Conservation (phyloP, 1,284 basidiomycete species). For the Inonotus hispidus region DNA sequence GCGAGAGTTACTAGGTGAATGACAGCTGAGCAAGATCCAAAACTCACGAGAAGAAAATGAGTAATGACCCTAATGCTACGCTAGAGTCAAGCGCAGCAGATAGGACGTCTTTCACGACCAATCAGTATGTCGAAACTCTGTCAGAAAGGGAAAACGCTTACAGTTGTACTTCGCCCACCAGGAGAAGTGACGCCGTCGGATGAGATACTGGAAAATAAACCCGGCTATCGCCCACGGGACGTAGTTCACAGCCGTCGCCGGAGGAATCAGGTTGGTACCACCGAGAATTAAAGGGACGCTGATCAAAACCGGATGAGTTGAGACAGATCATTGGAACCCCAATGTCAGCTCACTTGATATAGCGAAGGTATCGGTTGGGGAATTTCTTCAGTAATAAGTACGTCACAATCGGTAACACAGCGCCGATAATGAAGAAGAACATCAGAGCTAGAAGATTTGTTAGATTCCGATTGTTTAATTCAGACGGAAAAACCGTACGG, state of each 20-base stretch:
- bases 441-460: conserved; percentile 37
- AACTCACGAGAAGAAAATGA: conserved; percentile 46
- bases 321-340: conserved; percentile 4
- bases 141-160: conserved; percentile 23
- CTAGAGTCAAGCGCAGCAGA: conserved; percentile 49
- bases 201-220: conserved; percentile 52
- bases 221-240: conserved; percentile 52
- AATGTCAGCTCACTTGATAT: conserved; percentile 24
- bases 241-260: conserved; percentile 53
- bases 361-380: conserved; percentile 28
- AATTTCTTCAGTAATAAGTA: conserved; percentile 25
- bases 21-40: background rate
- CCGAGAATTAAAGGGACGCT: conserved; percentile 27
- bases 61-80: conserved; percentile 40
- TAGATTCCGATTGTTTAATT: background rate
- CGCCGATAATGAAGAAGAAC: conserved; percentile 54
- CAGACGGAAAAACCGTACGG: conserved; percentile 1
- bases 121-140: background rate
- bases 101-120: conserved; percentile 36
- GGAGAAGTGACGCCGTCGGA: conserved; percentile 41
- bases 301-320: conserved; percentile 21
- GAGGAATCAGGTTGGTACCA: conserved; percentile 33
- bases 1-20: background rate
- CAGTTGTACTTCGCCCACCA: conserved; percentile 64
- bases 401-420: conserved; percentile 36